Evolutionary conservation across 306 rosid species (phyloP).

Genomic region (Mimosa pudica): DNA sequence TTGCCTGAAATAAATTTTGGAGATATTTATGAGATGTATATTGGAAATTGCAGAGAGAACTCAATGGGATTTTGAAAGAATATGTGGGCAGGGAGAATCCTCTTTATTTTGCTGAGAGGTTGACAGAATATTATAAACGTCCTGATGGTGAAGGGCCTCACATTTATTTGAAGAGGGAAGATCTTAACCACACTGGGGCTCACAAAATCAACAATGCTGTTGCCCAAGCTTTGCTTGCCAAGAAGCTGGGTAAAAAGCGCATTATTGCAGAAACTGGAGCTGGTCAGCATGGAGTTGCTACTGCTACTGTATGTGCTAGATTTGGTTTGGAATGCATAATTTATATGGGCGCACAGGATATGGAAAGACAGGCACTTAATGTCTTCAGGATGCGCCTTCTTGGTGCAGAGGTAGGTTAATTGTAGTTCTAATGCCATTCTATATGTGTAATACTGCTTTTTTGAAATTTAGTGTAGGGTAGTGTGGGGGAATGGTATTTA

Average conservation of each 20-base stretch:
- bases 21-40: constrained; percentile 28
- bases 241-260: constrained; percentile 79
- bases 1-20: constrained; percentile 1
- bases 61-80: constrained; percentile 78
- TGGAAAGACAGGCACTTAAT: constrained; percentile 96
- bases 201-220: constrained; percentile 96
- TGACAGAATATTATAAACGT: constrained; percentile 82
- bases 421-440: constrained; percentile 22
- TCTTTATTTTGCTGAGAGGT: constrained; percentile 90
- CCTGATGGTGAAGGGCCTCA: constrained; percentile 87
- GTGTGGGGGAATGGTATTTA: background rate
- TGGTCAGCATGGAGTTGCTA: constrained; percentile 98
- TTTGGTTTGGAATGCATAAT: constrained; percentile 85
- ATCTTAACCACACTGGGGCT: constrained; percentile 98
- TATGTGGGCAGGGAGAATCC: constrained; percentile 97
- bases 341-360: constrained; percentile 98
- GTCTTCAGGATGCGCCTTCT: constrained; percentile 97
- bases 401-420: constrained; percentile 85
- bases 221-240: constrained; percentile 94
- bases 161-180: constrained; percentile 93
- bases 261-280: constrained; percentile 98
- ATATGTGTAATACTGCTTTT: constrained; percentile 20
- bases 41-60: constrained; percentile 63
- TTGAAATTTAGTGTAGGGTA: background rate
- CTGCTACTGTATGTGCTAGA: constrained; percentile 96